Conservation (phyloP, 1,284 basidiomycete species). For the Puccinia polysora region DNA sequence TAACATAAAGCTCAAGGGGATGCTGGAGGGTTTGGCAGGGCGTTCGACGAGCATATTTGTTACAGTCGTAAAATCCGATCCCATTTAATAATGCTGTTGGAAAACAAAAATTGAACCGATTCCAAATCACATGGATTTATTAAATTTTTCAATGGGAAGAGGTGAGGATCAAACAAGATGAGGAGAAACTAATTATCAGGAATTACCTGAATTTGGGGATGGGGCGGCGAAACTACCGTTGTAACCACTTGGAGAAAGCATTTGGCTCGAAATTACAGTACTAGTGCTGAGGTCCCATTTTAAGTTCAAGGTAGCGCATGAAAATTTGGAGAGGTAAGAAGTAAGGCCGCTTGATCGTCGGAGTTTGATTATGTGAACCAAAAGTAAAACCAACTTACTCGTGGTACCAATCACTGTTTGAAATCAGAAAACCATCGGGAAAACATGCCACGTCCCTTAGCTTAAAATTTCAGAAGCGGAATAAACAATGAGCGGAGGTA, state of each 20-base stretch:
- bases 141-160: not conserved
- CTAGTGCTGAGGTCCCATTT: constrained; percentile 6
- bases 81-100: constrained; percentile 27
- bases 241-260: constrained; percentile 46
- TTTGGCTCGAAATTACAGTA: not conserved
- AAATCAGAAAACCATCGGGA: too few relatives aligned
- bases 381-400: constrained; percentile 9
- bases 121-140: not conserved
- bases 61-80: constrained; percentile 26
- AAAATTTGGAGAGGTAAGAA: not conserved
- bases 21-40: not conserved
- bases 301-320: not conserved
- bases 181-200: too few relatives aligned
- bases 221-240: constrained; percentile 50
- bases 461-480: not conserved
- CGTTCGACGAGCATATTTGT: not conserved
- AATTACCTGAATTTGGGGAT: constrained; percentile 55
- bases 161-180: not conserved
- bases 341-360: too few relatives aligned
- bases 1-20: constrained; percentile 17
- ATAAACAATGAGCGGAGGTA: not conserved
- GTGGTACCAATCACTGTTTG: constrained; percentile 34
- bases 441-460: too few relatives aligned
- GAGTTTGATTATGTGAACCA: not conserved
- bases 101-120: not conserved